Base-by-base conservation (phyloP, 2,329 filamentous ascomycete species). In the Pseudocercospora ulei region DNA sequence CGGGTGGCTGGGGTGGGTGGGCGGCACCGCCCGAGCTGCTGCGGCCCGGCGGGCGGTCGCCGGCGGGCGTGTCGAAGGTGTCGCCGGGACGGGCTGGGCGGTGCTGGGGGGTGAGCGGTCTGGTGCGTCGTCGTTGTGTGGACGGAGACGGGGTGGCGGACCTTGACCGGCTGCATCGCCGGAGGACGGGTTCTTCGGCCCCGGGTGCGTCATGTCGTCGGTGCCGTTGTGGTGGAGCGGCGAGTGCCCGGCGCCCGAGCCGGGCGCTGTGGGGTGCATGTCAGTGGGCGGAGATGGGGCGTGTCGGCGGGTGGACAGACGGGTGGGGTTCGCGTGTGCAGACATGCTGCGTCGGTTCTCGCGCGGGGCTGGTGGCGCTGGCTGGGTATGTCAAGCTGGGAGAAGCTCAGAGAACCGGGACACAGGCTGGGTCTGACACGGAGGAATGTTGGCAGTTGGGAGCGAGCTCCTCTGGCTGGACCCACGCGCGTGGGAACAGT, bases 121-220 rank as follows among this genome's bases (percentile, higher is more conserved):
- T n/a, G n/a, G n/a, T n/a, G n/a, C n/a, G n/a, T n/a, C n/a, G n/a
- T n/a, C n/a, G n/a, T n/a, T n/a, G n/a, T n/a, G n/a, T n/a, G n/a
- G n/a, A n/a, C n/a, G n/a, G n/a, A n/a, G n/a, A n/a, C n/a, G n/a
- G n/a, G n/a, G n/a, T n/a, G n/a, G n/a, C n/a, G n/a, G n/a, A 30
- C 35, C 39, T 29, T 43, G 38, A 43, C 40, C 40, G 38, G 40
- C 36, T 24, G 29, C 35, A 35, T 39, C 30, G 18, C 30, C 30
- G 17, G 29, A 23, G 35, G 23, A 11, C 16, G 18, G 24, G 26
- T 19, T 38, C 22, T 41, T 22, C 16, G 37, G 35, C 38, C 41
- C 33, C 12, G 45, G 35, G 16, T 42, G 39, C 44, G 49, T 52
- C 38, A 52, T 48, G 42, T 53, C 38, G 19, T 51, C 43, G 12